Conservation (phyloP, 176 grass and related monocot species). For the Paspalum notatum region DNA sequence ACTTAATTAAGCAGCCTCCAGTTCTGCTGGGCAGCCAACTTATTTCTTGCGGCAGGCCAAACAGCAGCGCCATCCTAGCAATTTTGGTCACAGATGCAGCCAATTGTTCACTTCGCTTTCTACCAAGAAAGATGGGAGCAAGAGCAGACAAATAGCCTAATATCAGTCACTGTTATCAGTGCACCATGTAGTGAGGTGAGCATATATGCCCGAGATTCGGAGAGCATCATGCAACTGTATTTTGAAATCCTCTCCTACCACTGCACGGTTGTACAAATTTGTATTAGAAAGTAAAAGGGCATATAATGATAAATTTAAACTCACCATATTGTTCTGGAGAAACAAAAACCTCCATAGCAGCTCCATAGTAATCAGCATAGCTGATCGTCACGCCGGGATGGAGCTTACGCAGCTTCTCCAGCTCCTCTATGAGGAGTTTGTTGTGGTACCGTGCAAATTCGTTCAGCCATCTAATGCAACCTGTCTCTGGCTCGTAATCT, state of each 20-base stretch:
- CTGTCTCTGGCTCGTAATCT: constrained; percentile 73
- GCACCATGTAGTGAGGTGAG: background rate
- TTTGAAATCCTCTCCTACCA: background rate
- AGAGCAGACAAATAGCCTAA: background rate
- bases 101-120: no score
- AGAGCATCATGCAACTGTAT: background rate
- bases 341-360: constrained; percentile 63
- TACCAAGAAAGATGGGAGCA: background rate
- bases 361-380: constrained; percentile 80
- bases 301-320: background rate
- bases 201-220: no score
- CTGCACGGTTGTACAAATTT: background rate
- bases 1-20: no score
- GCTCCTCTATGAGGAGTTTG: constrained; percentile 49
- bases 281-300: background rate
- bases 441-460: constrained; percentile 83
- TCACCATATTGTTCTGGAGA: constrained; percentile 62
- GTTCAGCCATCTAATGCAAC: constrained; percentile 78
- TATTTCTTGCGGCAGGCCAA: no score
- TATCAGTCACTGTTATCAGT: background rate
- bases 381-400: constrained; percentile 60
- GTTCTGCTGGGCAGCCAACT: background rate
- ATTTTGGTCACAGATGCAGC: no score
- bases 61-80: no score
- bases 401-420: constrained; percentile 50